These are phyloP conservation scores for Alloteropsis semialata DNA, from an alignment of 176 grass and related monocot genomes.

Conservation along the genomic window DNA sequence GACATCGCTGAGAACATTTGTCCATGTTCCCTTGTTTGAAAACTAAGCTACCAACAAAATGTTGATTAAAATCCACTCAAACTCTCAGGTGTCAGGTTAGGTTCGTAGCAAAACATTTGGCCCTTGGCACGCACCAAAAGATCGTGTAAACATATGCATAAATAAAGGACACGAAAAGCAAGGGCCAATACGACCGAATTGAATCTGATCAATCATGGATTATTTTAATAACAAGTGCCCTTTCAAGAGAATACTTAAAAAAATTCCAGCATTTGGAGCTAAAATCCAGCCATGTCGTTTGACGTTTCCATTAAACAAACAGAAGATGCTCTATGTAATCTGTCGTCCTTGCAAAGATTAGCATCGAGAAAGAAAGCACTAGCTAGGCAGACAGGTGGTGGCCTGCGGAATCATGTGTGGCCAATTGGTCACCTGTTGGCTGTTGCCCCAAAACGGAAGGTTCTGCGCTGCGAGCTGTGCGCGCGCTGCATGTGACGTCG, in stretches of 20 bases:
- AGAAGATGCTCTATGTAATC: not conserved
- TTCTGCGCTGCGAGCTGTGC: not conserved
- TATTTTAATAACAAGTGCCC: not conserved
- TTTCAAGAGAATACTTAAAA: not conserved
- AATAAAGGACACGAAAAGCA: not conserved
- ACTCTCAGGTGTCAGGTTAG: not conserved
- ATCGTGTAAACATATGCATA: not conserved
- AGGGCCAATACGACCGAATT: slow-evolving; percentile 1
- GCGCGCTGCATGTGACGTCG: not conserved
- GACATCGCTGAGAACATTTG: slow-evolving; percentile 27
- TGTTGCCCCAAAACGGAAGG: slow-evolving; percentile 19
- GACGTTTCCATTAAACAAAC: not conserved
- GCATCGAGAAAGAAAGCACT: not conserved
- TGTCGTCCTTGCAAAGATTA: not conserved
- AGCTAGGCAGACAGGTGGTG: not conserved
- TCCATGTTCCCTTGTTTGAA: slow-evolving; percentile 7
- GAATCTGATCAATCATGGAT: not conserved
- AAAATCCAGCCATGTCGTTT: not conserved
- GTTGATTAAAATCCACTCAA: not conserved
- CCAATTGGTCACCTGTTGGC: not conserved
- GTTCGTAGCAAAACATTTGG: not conserved
- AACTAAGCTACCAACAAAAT: not conserved
- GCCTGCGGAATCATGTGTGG: not conserved
- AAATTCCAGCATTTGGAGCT: not conserved
- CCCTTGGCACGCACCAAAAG: not conserved